Evolutionary conservation across 345 rosid genomes (phyloP).

Genomic region (Atalantia buxifolia): DNA sequence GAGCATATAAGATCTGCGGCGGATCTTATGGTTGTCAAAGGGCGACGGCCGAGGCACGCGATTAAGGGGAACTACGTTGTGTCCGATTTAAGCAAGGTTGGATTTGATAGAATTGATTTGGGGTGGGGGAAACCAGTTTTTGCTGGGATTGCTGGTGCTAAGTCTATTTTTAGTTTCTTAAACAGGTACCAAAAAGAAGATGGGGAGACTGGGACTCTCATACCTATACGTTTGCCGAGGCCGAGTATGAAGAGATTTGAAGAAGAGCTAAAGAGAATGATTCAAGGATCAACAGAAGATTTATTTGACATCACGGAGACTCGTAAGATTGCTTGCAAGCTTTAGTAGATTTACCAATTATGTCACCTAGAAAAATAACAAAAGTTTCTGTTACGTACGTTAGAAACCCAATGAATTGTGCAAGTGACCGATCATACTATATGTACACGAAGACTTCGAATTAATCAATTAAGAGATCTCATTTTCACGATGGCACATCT

Average conservation of each 20-base stretch:
- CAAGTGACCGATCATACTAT: too few relatives aligned
- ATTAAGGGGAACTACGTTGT: not conserved
- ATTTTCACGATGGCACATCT: too few relatives aligned
- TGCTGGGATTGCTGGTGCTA: constrained; percentile 17
- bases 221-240: constrained; percentile 21
- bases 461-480: too few relatives aligned
- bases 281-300: not conserved
- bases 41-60: not conserved
- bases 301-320: not conserved
- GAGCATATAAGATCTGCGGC: constrained; percentile 18
- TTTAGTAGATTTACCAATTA: not conserved
- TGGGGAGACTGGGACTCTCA: constrained; percentile 20
- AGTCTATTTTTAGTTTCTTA: not conserved
- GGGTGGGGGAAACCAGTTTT: constrained; percentile 29
- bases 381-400: too few relatives aligned
- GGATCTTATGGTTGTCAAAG: constrained; percentile 15
- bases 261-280: constrained; percentile 4
- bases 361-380: too few relatives aligned
- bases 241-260: constrained; percentile 22
- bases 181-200: not conserved
- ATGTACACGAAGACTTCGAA: too few relatives aligned
- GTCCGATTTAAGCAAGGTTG: not conserved
- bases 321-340: not conserved
- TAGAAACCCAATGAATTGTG: too few relatives aligned
- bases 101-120: constrained; percentile 18